A percentile compares a stretch with the other conserved stretches of the same genome.
phyloP scores from a whole-genome alignment of 345 rosid species.

The Populus alba region DNA sequence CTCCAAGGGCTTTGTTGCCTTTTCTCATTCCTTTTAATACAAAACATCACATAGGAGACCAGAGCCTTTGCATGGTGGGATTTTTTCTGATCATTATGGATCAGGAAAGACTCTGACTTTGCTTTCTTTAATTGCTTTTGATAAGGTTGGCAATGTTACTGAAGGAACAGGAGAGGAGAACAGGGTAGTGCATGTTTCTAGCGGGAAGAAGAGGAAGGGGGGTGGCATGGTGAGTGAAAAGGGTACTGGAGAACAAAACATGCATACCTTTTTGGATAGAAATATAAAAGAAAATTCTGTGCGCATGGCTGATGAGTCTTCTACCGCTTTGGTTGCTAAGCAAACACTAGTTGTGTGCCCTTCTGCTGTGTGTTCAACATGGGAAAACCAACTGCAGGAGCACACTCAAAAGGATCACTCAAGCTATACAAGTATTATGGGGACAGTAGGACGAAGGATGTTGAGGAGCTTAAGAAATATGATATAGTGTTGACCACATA shows the following conservation, averaged over 20 bases:
- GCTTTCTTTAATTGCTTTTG: slow-evolving; percentile 77
- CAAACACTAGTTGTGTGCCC: slow-evolving; percentile 82
- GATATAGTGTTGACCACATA: slow-evolving; percentile 80
- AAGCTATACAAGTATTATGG: slow-evolving; percentile 72
- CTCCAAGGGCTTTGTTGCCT: too few relatives aligned
- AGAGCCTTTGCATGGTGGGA: slow-evolving; percentile 71
- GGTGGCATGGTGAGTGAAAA: slow-evolving; percentile 37
- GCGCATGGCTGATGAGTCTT: slow-evolving; percentile 5
- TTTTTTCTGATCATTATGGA: slow-evolving; percentile 94
- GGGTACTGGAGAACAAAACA: slow-evolving; percentile 35
- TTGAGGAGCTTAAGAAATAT: slow-evolving; percentile 54
- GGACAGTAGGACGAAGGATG: slow-evolving; percentile 52
- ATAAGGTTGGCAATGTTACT: slow-evolving; percentile 37
- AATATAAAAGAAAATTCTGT: slow-evolving; percentile 20
- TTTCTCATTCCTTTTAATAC: too few relatives aligned
- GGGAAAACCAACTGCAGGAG: slow-evolving; percentile 76
- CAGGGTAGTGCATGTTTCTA: slow-evolving; percentile 4
- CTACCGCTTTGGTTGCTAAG: slow-evolving; percentile 16
- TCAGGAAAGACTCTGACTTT: slow-evolving; percentile 87
- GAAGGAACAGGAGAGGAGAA: slow-evolving; percentile 17
- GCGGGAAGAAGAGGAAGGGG: slow-evolving; percentile 47
- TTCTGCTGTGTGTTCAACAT: slow-evolving; percentile 75
- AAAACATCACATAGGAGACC: too few relatives aligned
- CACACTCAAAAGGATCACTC: slow-evolving; percentile 64
- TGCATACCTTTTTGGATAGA: slow-evolving; percentile 3